These are phyloP conservation scores for Amanita pseudoporphyria DNA, from an alignment of 768 basidiomycete species.

Conservation along the genomic window DNA sequence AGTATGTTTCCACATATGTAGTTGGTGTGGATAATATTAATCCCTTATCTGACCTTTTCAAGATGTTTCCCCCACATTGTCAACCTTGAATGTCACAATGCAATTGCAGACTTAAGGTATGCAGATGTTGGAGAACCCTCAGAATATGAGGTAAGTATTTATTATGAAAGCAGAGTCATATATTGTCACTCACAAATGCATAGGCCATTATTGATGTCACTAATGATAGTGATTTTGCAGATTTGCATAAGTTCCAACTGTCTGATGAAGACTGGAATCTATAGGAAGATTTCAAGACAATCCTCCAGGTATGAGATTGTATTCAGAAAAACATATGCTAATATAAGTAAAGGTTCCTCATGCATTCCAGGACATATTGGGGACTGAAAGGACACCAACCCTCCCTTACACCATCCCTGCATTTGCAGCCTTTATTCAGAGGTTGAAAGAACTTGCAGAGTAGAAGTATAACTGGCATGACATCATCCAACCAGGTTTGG, in stretches of 20 bases:
- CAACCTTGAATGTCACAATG: background rate
- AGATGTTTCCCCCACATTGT: background rate
- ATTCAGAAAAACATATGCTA: background rate
- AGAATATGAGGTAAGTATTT: background rate
- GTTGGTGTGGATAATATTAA: too few relatives aligned
- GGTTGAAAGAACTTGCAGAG: too few relatives aligned
- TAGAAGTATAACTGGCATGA: too few relatives aligned
- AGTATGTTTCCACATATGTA: too few relatives aligned
- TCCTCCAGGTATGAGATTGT: constrained; percentile 16
- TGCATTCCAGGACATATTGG: background rate
- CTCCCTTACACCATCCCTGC: too few relatives aligned
- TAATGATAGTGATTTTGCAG: constrained; percentile 13
- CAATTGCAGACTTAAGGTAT: background rate
- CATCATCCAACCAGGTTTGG: too few relatives aligned
- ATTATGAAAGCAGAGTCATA: constrained; percentile 1
- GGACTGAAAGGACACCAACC: background rate
- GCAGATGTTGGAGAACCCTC: background rate
- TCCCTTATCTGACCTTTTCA: background rate
- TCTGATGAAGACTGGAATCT: constrained; percentile 17
- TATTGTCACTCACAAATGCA: constrained; percentile 3
- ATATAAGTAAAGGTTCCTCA: background rate
- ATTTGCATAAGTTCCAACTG: too few relatives aligned
- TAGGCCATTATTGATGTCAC: constrained; percentile 20
- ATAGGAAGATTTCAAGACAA: constrained; percentile 13
- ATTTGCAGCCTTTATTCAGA: too few relatives aligned